Conservation (phyloP, 495 filamentous ascomycete species). For the Melanomma pulvis-pyrius region DNA sequence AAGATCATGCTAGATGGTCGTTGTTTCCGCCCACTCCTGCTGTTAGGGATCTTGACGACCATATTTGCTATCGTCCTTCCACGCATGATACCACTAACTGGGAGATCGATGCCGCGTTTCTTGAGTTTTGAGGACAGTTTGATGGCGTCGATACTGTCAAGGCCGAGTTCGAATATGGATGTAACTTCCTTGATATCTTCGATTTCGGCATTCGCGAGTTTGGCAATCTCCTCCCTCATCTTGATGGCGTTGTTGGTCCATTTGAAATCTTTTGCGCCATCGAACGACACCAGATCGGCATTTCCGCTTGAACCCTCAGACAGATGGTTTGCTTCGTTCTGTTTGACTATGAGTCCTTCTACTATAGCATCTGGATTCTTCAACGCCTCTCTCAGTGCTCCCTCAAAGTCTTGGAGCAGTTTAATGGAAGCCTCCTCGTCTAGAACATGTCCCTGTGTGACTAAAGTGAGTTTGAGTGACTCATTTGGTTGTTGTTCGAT, state of each 20-base stretch:
- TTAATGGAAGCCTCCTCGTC: constrained; percentile 38
- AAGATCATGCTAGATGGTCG: constrained; percentile 24
- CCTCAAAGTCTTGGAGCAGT: constrained; percentile 51
- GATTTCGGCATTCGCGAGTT: constrained; percentile 56
- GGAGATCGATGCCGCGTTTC: constrained; percentile 58
- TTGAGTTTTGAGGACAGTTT: constrained; percentile 69
- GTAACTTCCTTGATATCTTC: constrained; percentile 56
- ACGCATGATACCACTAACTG: constrained; percentile 70
- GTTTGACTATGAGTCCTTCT: background rate
- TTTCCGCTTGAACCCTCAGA: background rate
- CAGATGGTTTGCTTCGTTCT: background rate
- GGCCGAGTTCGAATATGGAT: constrained; percentile 64
- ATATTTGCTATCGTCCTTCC: constrained; percentile 65
- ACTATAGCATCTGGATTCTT: constrained; percentile 24
- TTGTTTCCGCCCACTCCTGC: background rate
- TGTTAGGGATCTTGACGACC: constrained; percentile 35
- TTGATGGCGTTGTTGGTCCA: constrained; percentile 57
- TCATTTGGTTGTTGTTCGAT: constrained; percentile 55
- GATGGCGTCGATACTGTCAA: constrained; percentile 71
- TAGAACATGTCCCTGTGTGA: constrained; percentile 52
- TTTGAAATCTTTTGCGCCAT: constrained; percentile 46
- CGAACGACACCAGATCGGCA: background rate
- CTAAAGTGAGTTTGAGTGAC: constrained; percentile 56
- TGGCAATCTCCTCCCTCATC: constrained; percentile 63
- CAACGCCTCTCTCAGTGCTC: constrained; percentile 38